Evolutionary conservation across 2,329 filamentous ascomycete genomes (phyloP).

Genomic region (Aspergillus felis): DNA sequence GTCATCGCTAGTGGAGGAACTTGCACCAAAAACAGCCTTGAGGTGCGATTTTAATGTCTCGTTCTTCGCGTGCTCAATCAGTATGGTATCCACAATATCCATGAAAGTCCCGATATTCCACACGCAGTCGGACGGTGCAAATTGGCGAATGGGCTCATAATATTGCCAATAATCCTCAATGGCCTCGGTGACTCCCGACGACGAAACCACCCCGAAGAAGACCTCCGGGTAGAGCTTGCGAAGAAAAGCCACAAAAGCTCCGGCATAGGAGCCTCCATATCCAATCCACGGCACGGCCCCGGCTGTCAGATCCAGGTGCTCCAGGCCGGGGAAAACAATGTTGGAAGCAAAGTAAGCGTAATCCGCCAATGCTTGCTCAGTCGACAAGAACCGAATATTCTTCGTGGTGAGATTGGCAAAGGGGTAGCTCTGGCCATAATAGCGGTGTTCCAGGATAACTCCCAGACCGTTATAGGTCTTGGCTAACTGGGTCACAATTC

Average conservation of each 20-base stretch:
- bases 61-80: conserved; percentile 47
- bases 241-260: conserved; percentile 72
- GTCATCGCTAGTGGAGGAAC: conserved; percentile 7
- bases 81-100: conserved; percentile 57
- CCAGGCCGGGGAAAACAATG: conserved; percentile 66
- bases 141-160: conserved; percentile 55
- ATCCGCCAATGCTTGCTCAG: conserved; percentile 78
- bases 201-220: conserved; percentile 75
- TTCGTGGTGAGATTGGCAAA: conserved; percentile 61
- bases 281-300: conserved; percentile 66
- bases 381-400: conserved; percentile 76
- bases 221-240: conserved; percentile 72
- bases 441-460: conserved; percentile 80
- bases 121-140: conserved; percentile 61
- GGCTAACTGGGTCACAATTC: conserved; percentile 67
- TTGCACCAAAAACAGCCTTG: conserved; percentile 53
- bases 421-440: conserved; percentile 76
- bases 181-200: conserved; percentile 72
- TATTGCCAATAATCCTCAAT: conserved; percentile 73
- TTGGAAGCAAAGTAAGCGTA: conserved; percentile 75
- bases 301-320: conserved; percentile 63
- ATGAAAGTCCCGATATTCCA: conserved; percentile 58
- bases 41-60: conserved; percentile 42
- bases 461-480: conserved; percentile 69
- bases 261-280: conserved; percentile 82